Percentiles rank a stretch among this genome's conserved stretches.
Evolutionary conservation across 2,329 filamentous ascomycete genomes (phyloP).

Genomic region (Botryosphaeria dothidea): DNA sequence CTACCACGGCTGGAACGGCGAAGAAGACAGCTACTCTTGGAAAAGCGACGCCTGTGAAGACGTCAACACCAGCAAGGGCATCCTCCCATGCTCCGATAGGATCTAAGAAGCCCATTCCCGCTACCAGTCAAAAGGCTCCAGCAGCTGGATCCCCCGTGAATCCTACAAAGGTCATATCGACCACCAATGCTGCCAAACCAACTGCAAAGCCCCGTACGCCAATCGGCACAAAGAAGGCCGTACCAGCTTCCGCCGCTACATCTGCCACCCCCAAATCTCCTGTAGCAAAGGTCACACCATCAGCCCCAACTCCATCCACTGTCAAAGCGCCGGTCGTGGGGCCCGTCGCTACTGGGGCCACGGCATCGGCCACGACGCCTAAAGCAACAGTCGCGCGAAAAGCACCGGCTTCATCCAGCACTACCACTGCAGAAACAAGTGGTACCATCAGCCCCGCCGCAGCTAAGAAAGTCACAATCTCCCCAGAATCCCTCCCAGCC

Average conservation of each 20-base stretch:
- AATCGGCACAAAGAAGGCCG: conserved; percentile 5
- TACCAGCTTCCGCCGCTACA: background rate
- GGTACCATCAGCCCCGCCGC: conserved; percentile 23
- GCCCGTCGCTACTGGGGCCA: background rate
- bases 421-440: background rate
- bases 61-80: conserved; percentile 21
- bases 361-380: conserved; percentile 23
- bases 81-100: conserved; percentile 27
- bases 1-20: background rate
- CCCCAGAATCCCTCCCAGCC: conserved; percentile 18
- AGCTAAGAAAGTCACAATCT: conserved; percentile 35
- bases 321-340: conserved; percentile 24
- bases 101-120: conserved; percentile 24
- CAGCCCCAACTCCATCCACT: conserved; percentile 24
- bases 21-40: background rate
- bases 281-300: conserved; percentile 20
- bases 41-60: conserved; percentile 23
- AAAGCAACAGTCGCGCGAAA: too few species aligned
- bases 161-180: conserved; percentile 2
- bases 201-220: background rate
- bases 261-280: conserved; percentile 9
- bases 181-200: background rate
- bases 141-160: conserved; percentile 17
- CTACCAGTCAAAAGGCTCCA: conserved; percentile 26
- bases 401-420: conserved; percentile 14